These are phyloP conservation scores for Chlamydomonas schloesseri DNA, from an alignment of 139 green algal genomes.

Conservation along the genomic window DNA sequence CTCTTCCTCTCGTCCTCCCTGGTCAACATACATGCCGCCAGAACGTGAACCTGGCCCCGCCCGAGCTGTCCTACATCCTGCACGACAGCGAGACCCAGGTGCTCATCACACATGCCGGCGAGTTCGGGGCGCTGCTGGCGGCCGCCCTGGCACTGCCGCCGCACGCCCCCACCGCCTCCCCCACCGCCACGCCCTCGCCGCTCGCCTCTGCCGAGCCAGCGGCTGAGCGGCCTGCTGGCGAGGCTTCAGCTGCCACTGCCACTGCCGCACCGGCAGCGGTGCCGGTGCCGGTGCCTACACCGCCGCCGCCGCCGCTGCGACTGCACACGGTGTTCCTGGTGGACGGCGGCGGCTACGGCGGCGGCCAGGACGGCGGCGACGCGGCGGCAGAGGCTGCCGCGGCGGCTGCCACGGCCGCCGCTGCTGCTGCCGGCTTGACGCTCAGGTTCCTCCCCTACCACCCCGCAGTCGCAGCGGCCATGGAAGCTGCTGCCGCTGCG, in stretches of 20 bases:
- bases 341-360: not conserved
- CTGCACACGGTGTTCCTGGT: conserved; percentile 29
- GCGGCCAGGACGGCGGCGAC: not conserved
- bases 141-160: conserved; percentile 24
- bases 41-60: conserved; percentile 79
- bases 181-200: not conserved
- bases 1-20: not conserved
- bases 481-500: not conserved
- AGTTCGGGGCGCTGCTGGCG: conserved; percentile 42
- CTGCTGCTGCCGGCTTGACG: not conserved
- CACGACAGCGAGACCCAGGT: conserved; percentile 65
- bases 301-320: not conserved
- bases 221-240: too few species aligned
- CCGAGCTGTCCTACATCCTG: conserved; percentile 81
- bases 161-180: not conserved
- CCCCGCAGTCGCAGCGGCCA: not conserved
- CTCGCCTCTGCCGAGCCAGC: not conserved
- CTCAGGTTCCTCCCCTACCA: not conserved
- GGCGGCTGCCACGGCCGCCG: not conserved
- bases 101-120: conserved; percentile 61
- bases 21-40: too few species aligned
- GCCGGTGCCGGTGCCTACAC: not conserved
- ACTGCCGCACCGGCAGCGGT: too few species aligned
- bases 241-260: not conserved
- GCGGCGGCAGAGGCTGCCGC: not conserved